A percentile compares a stretch with the other conserved stretches of the same genome.
Evolutionary conservation across 2,329 filamentous ascomycete species (phyloP).

Genomic region (Trichoderma asperellum): DNA sequence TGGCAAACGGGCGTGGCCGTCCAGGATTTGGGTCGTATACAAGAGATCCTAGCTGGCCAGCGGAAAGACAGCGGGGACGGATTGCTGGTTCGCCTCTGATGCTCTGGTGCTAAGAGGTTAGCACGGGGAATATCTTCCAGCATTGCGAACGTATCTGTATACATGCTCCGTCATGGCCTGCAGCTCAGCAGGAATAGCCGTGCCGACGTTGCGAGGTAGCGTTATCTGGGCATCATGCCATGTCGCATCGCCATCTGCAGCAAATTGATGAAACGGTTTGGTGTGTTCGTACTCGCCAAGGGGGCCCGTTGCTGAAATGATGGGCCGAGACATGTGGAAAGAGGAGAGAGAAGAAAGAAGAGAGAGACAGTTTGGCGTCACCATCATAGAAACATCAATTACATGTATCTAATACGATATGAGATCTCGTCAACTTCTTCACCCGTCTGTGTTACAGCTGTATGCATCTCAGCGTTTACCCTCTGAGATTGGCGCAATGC

Average conservation of each 20-base stretch:
- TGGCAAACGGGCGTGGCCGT: slow-evolving; percentile 8
- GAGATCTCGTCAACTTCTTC: background rate
- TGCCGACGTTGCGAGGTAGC: background rate
- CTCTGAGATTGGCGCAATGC: background rate
- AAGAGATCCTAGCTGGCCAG: slow-evolving; percentile 1
- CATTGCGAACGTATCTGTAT: background rate
- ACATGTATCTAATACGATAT: background rate
- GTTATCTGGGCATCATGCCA: background rate
- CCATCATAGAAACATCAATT: background rate
- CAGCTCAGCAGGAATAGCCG: background rate
- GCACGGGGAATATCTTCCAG: background rate
- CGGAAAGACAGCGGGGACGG: slow-evolving; percentile 15
- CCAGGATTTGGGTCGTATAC: slow-evolving; percentile 1
- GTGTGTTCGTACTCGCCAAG: slow-evolving; percentile 15
- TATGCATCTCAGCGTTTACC: background rate
- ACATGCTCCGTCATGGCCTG: background rate
- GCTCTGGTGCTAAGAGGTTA: background rate
- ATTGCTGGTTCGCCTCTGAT: background rate
- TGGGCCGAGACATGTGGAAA: background rate
- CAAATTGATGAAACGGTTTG: background rate
- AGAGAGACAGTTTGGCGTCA: background rate
- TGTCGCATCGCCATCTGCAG: background rate
- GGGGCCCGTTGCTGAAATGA: background rate
- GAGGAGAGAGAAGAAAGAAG: background rate
- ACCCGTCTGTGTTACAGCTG: background rate